phyloP scores from a whole-genome alignment of 2,329 filamentous ascomycete species.

The Zelopaecilomyces penicillatus region DNA sequence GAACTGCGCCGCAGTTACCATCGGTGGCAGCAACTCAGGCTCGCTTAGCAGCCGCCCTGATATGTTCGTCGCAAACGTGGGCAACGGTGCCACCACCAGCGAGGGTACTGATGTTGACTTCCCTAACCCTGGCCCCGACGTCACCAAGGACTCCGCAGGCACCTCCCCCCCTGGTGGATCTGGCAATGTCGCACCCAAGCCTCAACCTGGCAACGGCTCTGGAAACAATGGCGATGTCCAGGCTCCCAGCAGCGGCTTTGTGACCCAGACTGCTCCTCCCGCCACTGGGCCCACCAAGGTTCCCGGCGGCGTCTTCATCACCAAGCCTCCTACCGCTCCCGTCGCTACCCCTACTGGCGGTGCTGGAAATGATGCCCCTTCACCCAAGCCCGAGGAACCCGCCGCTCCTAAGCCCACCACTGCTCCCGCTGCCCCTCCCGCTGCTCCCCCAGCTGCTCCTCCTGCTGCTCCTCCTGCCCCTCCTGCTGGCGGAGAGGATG shows the following conservation, averaged over 20 bases:
- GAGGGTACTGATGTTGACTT: slow-evolving; percentile 53
- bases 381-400: neutral
- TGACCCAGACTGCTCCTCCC: too few species aligned
- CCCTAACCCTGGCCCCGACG: slow-evolving; percentile 55
- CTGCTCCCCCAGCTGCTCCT: slow-evolving; percentile 12
- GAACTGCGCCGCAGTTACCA: slow-evolving; percentile 68
- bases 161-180: slow-evolving; percentile 20
- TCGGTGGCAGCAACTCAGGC: slow-evolving; percentile 31
- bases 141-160: slow-evolving; percentile 29
- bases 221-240: too few species aligned
- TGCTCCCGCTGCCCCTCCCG: slow-evolving; percentile 2
- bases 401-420: slow-evolving; percentile 1
- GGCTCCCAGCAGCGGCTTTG: too few species aligned
- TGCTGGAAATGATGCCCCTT: neutral
- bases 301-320: slow-evolving; percentile 9
- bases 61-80: slow-evolving; percentile 65
- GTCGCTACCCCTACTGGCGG: slow-evolving; percentile 9
- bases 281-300: neutral
- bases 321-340: slow-evolving; percentile 7
- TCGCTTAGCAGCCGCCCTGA: slow-evolving; percentile 51
- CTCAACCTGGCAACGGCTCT: too few species aligned
- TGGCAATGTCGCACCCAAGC: too few species aligned
- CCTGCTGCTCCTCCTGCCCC: slow-evolving; percentile 1
- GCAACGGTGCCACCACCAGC: slow-evolving; percentile 48
- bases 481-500: slow-evolving; percentile 2